Conservation (phyloP, 2,329 filamentous ascomycete genomes). For the Myriosclerotinia duriaeana region DNA sequence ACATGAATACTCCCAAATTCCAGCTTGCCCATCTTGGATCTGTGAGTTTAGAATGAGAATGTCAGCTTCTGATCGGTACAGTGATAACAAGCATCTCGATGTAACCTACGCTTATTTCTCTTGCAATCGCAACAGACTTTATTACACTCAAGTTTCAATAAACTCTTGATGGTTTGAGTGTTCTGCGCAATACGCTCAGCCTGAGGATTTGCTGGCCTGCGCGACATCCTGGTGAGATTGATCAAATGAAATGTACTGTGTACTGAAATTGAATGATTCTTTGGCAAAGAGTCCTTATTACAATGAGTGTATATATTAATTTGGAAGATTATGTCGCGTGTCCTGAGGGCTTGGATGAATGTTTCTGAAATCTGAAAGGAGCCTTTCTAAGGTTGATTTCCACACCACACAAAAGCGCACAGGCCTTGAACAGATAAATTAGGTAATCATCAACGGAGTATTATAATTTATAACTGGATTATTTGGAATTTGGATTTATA, state of each 20-base stretch:
- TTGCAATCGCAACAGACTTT: constrained; percentile 99
- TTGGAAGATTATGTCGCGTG: constrained; percentile 14
- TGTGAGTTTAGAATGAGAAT: constrained; percentile 42
- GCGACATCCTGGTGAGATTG: constrained; percentile 66
- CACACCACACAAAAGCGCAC: constrained; percentile 21
- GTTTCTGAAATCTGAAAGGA: constrained; percentile 5
- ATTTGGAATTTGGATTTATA: no score
- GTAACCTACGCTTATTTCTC: constrained; percentile 83
- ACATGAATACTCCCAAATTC: constrained; percentile 96
- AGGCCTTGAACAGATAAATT: constrained; percentile 5
- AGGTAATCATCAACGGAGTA: neutral
- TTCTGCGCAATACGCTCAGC: constrained; percentile 91
- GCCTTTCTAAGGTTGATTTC: neutral
- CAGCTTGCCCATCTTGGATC: constrained; percentile 98
- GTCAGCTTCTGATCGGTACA: neutral
- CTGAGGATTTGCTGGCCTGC: constrained; percentile 72
- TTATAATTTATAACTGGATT: no score
- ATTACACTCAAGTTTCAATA: constrained; percentile 92
- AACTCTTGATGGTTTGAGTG: constrained; percentile 86
- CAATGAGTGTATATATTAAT: constrained; percentile 6
- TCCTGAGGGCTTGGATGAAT: constrained; percentile 1
- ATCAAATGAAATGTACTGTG: neutral
- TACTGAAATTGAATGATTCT: neutral
- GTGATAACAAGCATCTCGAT: neutral
- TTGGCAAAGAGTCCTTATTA: neutral